Evolutionary conservation across 2,329 filamentous ascomycete genomes (phyloP), one percentile per base, ranked within the genome.

Genomic region (Amauroascus niger): DNA sequence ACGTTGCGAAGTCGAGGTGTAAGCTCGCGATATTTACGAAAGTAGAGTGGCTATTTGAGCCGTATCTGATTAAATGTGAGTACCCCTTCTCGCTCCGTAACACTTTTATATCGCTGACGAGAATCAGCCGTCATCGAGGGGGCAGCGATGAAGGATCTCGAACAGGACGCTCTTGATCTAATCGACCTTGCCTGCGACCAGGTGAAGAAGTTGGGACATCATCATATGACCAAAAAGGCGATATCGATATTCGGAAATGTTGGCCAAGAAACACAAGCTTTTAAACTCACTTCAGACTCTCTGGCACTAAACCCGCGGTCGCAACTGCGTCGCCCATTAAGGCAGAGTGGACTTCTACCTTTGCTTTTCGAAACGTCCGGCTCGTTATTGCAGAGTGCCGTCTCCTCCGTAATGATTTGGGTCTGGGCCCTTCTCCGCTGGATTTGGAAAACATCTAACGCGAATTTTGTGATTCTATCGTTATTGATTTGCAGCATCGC

Each of bases 1-100:
- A 97, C 64, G 79, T 91, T 56, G 83, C 88, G 50, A 97, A 97
- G 71, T 89, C 87, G 11, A 89, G 86, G 67, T 95, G 88, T 69
- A 96, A 93, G 71, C 79, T 98, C 53, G 86, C 89, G 24, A 81
- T 97, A 41, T 95, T 88, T 70, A 87, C 84, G 51, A 86, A 85
- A 63, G 81, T 95, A n/a, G 86, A 88, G 61, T 97, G 93, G 93
- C 78, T 81, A 24, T 85, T 82, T 59, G 74, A 79, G 52, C 83
- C 83, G 9, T 74, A 65, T 47, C 64, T 76, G 28, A 66, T 75
- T 39, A 70, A 71, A 63, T 65, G 73, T 73, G 59, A 65, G 70
- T 63, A 22, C 16, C 9, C 20, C 16, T 22, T 22, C 39, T 6
- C 2, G 2, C 8, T 22, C 16, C 52, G 30, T 43, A 24, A 11